Evolutionary conservation across 1,284 basidiomycete species (phyloP), one percentile per base, ranked within the genome.

Genomic region (Volvariella surrecta): DNA sequence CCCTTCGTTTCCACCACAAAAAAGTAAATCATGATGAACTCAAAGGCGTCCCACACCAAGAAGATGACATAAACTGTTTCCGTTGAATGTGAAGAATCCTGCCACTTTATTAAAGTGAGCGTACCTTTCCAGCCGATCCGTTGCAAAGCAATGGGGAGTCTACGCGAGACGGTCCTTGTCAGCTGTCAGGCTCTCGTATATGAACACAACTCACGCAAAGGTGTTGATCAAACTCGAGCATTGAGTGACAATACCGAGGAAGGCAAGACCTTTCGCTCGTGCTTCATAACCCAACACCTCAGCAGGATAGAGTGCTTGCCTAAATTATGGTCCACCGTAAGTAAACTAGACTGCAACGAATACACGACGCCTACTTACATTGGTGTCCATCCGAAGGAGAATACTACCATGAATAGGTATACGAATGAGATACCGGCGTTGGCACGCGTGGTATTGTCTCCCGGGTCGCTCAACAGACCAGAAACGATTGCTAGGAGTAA

Each of bases 321-420:
- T 67, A 28, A 28, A 28, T 11, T 21, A n/a, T n/a, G n/a, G 30
- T 32, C 18, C 17, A 42, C 32, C 9, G 17, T n/a, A 39, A 32
- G 39, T 21, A 35, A 32, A 20, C 30, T 18, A 10, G 21, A 32
- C 28, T 3, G 15, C 10, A 19, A 19, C 17, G 30, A 21, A 11
- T 24, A 10, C 6, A 18, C 22, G 11, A 21, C 19, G 18, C 32
- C 32, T 7, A 54, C 64, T 46, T 46, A 68, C 61, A 76, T 70
- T 0, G 73, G 69, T 2, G 74, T 77, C 67, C 69, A 76, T 20
- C 74, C 73, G 50, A 72, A 73, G 3, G 69, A 71, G 51, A 67
- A 73, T 16, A 71, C 56, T 10, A 71, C 69, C 68, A 71, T 71
- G 58, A 71, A 71, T 35, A 72, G 51, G 52, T 66, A 71, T 30